Evolutionary conservation across 768 basidiomycete genomes (phyloP), one percentile per base, ranked within the genome.

Genomic region (Cystofilobasidium macerans): DNA sequence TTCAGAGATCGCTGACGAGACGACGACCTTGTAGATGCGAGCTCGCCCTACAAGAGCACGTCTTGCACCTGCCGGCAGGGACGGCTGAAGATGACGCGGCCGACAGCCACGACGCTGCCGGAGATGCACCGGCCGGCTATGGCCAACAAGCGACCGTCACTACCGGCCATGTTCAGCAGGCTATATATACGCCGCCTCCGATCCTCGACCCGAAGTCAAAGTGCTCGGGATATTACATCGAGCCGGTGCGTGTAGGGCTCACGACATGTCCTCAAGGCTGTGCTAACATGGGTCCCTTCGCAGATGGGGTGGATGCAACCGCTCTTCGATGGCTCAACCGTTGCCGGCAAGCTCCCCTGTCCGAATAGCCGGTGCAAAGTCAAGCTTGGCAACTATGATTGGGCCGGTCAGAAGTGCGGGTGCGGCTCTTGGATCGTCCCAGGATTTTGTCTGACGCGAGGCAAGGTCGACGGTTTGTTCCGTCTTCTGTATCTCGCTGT

Each of bases 301-400:
- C 70, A 89, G 91, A 85, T 95, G 84, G 86, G 85, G 72, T 99
- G 94, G 95, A 99, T 99, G 94, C 85, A 90, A 58, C 81, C 85
- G 6, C 82, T 86, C 71, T 78, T 97, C 12, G 80, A 83, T 40
- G 75, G 78, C n/a, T 93, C 91, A 0, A 81, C 84, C 51, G 78
- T 93, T 42, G 82, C 85, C 0, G 95, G 95, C 22, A 95, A 92
- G 80, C 88, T 99, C 70, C 67, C 82, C 0, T 99, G 95, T 71
- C 95, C 95, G 4, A 94, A 93, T 75, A 81, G 85, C 71, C 91
- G 88, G 72, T 99, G 95, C 71, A 81, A 82, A 3, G 85, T 83
- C 30, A 99, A 99, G 78, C 80, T 99, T 22, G 95, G 95, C 2
- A 95, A 89, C 74, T 98, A 85, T 71, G 92, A 95, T 74, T 99